Base-by-base conservation (phyloP, 1,284 basidiomycete species). In the Ustilago tritici region DNA sequence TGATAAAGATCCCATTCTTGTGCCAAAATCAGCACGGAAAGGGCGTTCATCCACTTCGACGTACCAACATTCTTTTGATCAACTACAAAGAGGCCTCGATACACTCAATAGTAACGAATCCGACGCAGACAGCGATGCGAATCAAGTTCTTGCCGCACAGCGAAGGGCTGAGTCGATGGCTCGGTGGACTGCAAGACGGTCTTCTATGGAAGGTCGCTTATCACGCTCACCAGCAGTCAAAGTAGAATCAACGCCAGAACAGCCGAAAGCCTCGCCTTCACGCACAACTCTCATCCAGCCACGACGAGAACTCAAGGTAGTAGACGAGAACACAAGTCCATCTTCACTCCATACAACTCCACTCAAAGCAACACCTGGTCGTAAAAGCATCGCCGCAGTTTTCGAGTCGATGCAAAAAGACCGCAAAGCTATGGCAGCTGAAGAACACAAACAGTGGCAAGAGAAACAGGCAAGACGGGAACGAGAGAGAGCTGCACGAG, bases 351-450 rank as follows among this genome's bases (percentile, higher is more conserved):
- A 11, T 3, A 34, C 59, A 0, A 60, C 34, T 17, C 65, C 61
- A 12, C 40, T 72, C 19, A 72, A 52, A 49, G 60, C 61, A 17
- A 72, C 70, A 2, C 65, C 65, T 3, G 62, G 73, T 35, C 61
- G 64, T 17, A 67, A 71, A 43, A 78, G 76, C 60, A 78, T 78
- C n/a, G 76, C 76, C 3, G 71, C 71, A 4, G 68, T 78, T 0
- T 78, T 78, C 49, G 76, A 78, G 38, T 68, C 68, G 34, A 74
- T 78, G 76, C 71, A 78, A 36, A 66, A 71, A 50, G 71, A 78
- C 40, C 63, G 76, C 12, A 71, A 78, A 34, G 56, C 57, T 5
- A 57, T 71, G 0, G 71, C 67, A 1, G 65, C 61, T 1, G 76
- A 79, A 41, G 69, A 76, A 41, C 62, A 67, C 31, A 61, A 38